Percentiles rank a stretch among this genome's conserved stretches.
These are phyloP conservation scores for Trametes sanguinea DNA, from an alignment of 768 basidiomycete species.

Conservation along the genomic window DNA sequence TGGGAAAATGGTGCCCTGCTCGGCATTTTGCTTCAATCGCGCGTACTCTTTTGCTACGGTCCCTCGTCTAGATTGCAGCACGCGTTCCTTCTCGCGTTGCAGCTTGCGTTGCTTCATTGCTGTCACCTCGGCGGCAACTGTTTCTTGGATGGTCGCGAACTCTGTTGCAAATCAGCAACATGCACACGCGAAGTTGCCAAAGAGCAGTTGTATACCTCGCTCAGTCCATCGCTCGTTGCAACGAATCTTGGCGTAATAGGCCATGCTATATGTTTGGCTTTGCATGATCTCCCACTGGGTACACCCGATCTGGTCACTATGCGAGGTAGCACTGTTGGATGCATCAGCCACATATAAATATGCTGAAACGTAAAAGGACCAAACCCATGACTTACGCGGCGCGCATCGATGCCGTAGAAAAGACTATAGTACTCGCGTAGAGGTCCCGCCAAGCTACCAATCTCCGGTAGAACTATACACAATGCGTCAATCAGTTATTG, in stretches of 20 bases:
- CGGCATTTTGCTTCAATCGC: slow-evolving; percentile 39
- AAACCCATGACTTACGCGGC: too few relatives aligned
- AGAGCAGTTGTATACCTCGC: slow-evolving; percentile 37
- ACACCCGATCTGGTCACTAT: slow-evolving; percentile 47
- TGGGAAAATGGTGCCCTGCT: slow-evolving; percentile 39
- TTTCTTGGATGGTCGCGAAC: slow-evolving; percentile 25
- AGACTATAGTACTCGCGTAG: not conserved
- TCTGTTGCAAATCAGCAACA: slow-evolving; percentile 30
- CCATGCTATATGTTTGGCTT: slow-evolving; percentile 40
- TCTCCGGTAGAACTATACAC: slow-evolving; percentile 6
- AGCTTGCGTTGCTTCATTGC: slow-evolving; percentile 28
- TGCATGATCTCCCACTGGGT: slow-evolving; percentile 42
- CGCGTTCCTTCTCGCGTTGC: slow-evolving; percentile 32
- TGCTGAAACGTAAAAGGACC: not conserved
- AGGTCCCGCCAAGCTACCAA: slow-evolving; percentile 16
- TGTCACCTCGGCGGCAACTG: slow-evolving; percentile 36
- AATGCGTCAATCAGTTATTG: not conserved
- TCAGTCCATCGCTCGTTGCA: slow-evolving; percentile 41
- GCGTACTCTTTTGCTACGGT: slow-evolving; percentile 44
- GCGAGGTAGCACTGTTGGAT: slow-evolving; percentile 35
- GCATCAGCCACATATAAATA: not conserved
- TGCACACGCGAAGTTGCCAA: too few relatives aligned
- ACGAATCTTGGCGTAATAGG: slow-evolving; percentile 41
- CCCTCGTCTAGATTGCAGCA: slow-evolving; percentile 27
- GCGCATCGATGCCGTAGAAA: not conserved